Conservation (phyloP, 2,329 filamentous ascomycete species). For the Hypoxylon sp. region DNA sequence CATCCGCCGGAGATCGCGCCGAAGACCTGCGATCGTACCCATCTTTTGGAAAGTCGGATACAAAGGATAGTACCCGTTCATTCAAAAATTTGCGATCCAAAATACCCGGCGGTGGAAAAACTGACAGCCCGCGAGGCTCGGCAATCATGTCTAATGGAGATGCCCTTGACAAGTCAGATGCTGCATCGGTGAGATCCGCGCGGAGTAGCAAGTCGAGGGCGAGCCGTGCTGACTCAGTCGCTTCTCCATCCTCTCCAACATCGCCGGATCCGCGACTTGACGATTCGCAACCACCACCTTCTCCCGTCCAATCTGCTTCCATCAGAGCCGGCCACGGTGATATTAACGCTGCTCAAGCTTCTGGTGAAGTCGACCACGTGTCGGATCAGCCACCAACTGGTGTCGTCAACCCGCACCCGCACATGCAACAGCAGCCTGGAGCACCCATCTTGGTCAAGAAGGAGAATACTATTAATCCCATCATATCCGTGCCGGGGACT, state of each 20-base stretch:
- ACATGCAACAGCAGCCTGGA: constrained; percentile 77
- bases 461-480: constrained; percentile 78
- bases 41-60: constrained; percentile 93
- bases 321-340: constrained; percentile 82
- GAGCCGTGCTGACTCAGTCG: constrained; percentile 62
- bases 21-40: constrained; percentile 82
- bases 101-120: constrained; percentile 81
- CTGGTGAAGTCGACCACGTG: constrained; percentile 93
- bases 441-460: constrained; percentile 92
- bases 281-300: constrained; percentile 79
- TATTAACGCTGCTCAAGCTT: constrained; percentile 84
- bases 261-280: constrained; percentile 62
- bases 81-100: constrained; percentile 89
- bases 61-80: constrained; percentile 90
- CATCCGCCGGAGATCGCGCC: constrained; percentile 62
- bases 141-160: constrained; percentile 76
- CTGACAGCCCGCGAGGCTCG: constrained; percentile 86
- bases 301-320: constrained; percentile 84
- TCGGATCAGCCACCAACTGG: constrained; percentile 89
- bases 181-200: constrained; percentile 80
- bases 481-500: constrained; percentile 58
- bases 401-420: constrained; percentile 68
- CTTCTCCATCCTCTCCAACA: constrained; percentile 59
- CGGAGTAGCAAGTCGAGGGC: constrained; percentile 70
- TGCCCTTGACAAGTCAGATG: constrained; percentile 77